Conservation (phyloP, 2,329 filamentous ascomycete species). For the Colletotrichum theobromicola region DNA sequence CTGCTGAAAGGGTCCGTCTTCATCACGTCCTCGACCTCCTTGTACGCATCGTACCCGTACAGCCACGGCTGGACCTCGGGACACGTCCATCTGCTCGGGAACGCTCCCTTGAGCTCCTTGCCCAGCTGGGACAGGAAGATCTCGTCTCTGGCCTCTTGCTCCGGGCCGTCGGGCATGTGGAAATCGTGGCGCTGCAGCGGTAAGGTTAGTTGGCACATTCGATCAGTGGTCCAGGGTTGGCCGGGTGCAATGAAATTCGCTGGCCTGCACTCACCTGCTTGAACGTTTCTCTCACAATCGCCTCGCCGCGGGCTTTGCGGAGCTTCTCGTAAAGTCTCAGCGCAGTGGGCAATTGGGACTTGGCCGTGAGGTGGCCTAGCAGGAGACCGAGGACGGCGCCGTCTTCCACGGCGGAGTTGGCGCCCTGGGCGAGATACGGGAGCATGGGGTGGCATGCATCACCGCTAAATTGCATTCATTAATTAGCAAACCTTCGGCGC, state of each 20-base stretch:
- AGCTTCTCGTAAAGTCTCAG: slow-evolving; percentile 50
- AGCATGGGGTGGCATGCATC: slow-evolving; percentile 71
- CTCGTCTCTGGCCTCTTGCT: slow-evolving; percentile 62
- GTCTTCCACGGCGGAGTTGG: slow-evolving; percentile 72
- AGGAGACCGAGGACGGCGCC: slow-evolving; percentile 68
- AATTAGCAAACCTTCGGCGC: background rate
- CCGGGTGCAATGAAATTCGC: background rate
- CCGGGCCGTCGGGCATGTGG: slow-evolving; percentile 58
- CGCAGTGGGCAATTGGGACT: slow-evolving; percentile 49
- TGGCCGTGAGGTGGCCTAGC: slow-evolving; percentile 53
- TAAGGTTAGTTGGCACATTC: background rate
- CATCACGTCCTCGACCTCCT: slow-evolving; percentile 14
- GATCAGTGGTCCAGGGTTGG: background rate
- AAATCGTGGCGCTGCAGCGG: slow-evolving; percentile 51
- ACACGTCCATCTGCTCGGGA: slow-evolving; percentile 70
- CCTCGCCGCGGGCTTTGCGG: slow-evolving; percentile 52
- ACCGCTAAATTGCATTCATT: slow-evolving; percentile 38
- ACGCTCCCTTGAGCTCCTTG: slow-evolving; percentile 54
- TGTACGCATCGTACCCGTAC: slow-evolving; percentile 65
- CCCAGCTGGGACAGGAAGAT: slow-evolving; percentile 62
- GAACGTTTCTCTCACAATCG: slow-evolving; percentile 68
- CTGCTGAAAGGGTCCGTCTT: background rate
- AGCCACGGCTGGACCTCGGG: slow-evolving; percentile 68
- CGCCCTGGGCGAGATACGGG: slow-evolving; percentile 68
- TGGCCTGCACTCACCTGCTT: slow-evolving; percentile 17